A percentile compares a stretch with the other conserved stretches of the same genome.
Evolutionary conservation across 352 stramenopile species (phyloP).

Genomic region (Pythium plurisporium): DNA sequence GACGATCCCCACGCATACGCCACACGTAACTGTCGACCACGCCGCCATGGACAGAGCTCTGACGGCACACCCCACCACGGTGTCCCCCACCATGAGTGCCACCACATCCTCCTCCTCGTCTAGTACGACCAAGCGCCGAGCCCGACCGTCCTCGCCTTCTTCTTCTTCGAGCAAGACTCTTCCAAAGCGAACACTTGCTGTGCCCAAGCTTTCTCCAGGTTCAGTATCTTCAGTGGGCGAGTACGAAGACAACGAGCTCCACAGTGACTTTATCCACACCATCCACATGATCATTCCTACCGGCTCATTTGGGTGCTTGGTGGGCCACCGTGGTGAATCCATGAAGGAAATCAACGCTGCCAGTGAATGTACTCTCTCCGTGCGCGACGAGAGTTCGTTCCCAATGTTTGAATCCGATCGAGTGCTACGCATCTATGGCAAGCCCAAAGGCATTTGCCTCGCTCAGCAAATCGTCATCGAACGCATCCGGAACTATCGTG

Average conservation of each 20-base stretch:
- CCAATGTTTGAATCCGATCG: slow-evolving; percentile 42
- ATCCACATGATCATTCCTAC: slow-evolving; percentile 65
- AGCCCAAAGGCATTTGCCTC: slow-evolving; percentile 49
- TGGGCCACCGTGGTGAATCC: slow-evolving; percentile 42
- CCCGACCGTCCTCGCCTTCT: background rate
- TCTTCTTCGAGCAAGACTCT: background rate
- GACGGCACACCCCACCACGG: background rate
- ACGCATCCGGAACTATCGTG: slow-evolving; percentile 41
- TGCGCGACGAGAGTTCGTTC: slow-evolving; percentile 32
- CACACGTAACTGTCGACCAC: background rate
- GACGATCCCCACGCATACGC: background rate
- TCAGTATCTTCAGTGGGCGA: slow-evolving; percentile 33
- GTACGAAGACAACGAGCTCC: slow-evolving; percentile 52
- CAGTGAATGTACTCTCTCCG: slow-evolving; percentile 47
- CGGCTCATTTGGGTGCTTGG: slow-evolving; percentile 41
- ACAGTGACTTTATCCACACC: slow-evolving; percentile 50
- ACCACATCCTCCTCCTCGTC: slow-evolving; percentile 13
- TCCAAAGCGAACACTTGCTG: background rate
- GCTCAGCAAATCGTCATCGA: slow-evolving; percentile 60
- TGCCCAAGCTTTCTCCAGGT: background rate
- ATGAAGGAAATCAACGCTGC: slow-evolving; percentile 49
- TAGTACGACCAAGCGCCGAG: background rate
- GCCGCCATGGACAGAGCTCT: background rate
- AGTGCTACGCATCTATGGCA: slow-evolving; percentile 56
- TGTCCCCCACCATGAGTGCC: slow-evolving; percentile 17